Evolutionary conservation across 2,329 filamentous ascomycete genomes (phyloP).

Genomic region (Neonectria magnoliae): DNA sequence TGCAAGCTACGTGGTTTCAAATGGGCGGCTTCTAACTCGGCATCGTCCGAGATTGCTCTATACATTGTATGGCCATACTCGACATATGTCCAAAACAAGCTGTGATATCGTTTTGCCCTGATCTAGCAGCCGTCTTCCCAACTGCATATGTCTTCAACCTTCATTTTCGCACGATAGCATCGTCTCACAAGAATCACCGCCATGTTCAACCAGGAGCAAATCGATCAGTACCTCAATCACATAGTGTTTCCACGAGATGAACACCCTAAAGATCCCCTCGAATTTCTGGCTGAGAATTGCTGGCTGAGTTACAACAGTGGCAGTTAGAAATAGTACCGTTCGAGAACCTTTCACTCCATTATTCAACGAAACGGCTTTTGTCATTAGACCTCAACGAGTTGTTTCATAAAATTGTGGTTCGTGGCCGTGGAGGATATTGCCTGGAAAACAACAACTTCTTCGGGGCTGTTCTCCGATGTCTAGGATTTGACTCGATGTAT

Average conservation of each 20-base stretch:
- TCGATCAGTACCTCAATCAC: conserved; percentile 18
- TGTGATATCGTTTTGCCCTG: not conserved
- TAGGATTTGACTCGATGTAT: conserved; percentile 15
- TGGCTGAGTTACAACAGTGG: conserved; percentile 17
- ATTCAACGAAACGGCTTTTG: conserved; percentile 11
- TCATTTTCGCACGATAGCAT: too few species aligned
- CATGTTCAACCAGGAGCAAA: conserved; percentile 8
- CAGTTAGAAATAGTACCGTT: conserved; percentile 24
- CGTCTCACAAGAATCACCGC: not conserved
- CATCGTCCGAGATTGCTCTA: not conserved
- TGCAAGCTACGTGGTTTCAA: not conserved
- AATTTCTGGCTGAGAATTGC: conserved; percentile 6
- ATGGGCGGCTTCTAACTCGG: not conserved
- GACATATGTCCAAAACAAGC: not conserved
- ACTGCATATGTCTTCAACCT: too few species aligned
- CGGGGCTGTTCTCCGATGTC: conserved; percentile 4
- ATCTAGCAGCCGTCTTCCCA: too few species aligned
- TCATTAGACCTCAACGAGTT: conserved; percentile 10
- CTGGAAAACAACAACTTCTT: conserved; percentile 27
- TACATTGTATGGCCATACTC: not conserved
- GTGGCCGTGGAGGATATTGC: conserved; percentile 21
- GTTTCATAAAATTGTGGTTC: conserved; percentile 16
- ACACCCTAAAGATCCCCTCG: conserved; percentile 8
- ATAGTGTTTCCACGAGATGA: conserved; percentile 4
- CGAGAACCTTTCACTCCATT: conserved; percentile 24